phyloP scores from a whole-genome alignment of 345 rosid genomes.

The Erysimum cheiranthoides region DNA sequence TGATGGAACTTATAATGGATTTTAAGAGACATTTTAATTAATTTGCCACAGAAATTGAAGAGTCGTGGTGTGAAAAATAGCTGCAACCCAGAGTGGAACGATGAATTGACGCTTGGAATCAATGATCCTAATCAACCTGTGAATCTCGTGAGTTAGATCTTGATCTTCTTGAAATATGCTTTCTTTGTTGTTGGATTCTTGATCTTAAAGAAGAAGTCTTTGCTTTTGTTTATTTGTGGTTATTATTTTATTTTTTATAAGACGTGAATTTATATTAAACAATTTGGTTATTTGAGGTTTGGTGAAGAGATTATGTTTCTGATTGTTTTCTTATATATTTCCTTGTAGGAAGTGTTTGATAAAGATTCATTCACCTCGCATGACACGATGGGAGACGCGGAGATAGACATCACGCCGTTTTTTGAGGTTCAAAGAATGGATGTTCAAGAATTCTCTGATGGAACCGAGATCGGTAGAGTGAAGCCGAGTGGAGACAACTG shows the following conservation, averaged over 20 bases:
- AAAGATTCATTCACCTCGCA: constrained; percentile 66
- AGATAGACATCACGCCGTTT: constrained; percentile 59
- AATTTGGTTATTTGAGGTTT: background rate
- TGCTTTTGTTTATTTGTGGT: background rate
- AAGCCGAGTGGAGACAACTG: constrained; percentile 56
- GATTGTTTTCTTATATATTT: background rate
- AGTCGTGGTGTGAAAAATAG: constrained; percentile 59
- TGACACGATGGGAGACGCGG: constrained; percentile 85
- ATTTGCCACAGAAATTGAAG: constrained; percentile 61
- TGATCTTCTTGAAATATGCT: constrained; percentile 11
- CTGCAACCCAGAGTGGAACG: constrained; percentile 84
- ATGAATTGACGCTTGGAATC: constrained; percentile 69
- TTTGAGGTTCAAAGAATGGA: constrained; percentile 51
- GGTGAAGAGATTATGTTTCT: background rate
- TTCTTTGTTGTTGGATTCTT: background rate
- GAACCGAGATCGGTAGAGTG: constrained; percentile 52
- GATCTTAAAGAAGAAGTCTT: background rate
- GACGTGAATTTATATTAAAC: too few species aligned
- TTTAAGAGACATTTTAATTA: background rate
- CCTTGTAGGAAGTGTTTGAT: constrained; percentile 70
- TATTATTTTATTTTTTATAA: too few species aligned
- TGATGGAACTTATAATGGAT: background rate
- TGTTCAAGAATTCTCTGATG: constrained; percentile 51
- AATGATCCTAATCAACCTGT: constrained; percentile 51
- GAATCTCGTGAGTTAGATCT: constrained; percentile 56